Conservation (phyloP, 352 stramenopile genomes). For the Phytophthora pini region DNA sequence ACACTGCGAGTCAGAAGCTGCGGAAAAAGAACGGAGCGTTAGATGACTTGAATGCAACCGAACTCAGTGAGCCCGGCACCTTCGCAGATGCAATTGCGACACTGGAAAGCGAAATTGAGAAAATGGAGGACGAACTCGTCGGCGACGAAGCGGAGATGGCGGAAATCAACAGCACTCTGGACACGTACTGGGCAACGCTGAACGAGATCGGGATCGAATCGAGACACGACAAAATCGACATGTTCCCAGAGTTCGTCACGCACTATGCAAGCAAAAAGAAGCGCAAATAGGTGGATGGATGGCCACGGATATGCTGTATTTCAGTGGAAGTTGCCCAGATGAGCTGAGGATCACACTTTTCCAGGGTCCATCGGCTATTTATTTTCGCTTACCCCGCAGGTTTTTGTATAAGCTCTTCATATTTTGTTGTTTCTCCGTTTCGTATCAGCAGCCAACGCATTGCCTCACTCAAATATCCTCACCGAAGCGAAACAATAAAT, state of each 20-base stretch:
- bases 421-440: too few relatives aligned
- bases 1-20: constrained; percentile 27
- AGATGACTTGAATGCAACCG: constrained; percentile 41
- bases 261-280: constrained; percentile 61
- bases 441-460: too few relatives aligned
- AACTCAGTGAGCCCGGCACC: constrained; percentile 44
- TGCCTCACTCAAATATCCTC: too few relatives aligned
- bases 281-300: constrained; percentile 12
- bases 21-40: constrained; percentile 37
- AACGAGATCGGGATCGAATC: constrained; percentile 72
- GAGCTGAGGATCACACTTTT: too few relatives aligned
- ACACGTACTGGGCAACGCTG: constrained; percentile 59
- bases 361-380: too few relatives aligned
- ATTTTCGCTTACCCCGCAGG: too few relatives aligned
- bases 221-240: constrained; percentile 60
- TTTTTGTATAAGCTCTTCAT: too few relatives aligned
- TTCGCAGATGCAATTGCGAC: constrained; percentile 16
- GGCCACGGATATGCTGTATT: constrained; percentile 12
- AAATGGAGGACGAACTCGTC: constrained; percentile 60
- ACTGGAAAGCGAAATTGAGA: constrained; percentile 39
- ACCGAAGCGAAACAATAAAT: too few relatives aligned
- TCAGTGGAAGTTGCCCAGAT: background rate
- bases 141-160: constrained; percentile 54
- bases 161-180: constrained; percentile 25
- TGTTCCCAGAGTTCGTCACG: constrained; percentile 53